Evolutionary conservation across 306 rosid species (phyloP), one percentile per base, ranked within the genome.

Genomic region (Corylus americana): DNA sequence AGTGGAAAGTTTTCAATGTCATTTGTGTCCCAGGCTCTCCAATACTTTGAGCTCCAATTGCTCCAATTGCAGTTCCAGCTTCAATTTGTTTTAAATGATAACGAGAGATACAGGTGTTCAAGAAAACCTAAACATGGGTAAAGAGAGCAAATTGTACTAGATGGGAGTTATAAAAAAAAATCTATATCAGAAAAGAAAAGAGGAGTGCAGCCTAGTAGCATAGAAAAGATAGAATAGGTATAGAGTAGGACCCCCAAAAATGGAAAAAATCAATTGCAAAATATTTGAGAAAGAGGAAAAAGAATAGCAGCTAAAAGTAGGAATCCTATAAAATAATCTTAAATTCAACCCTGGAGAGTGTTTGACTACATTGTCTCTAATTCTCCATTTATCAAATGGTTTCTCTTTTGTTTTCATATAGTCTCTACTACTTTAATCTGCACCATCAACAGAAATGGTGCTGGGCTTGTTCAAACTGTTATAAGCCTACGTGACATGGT

Each of bases 11-110:
- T 89, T 92, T 94, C 77, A 94, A 79, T 55, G 97, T 92, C 98
- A 94, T 92, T 80, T 94, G 98, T 39, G 98, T 92, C 88, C 98
- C 98, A 72, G 98, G 98, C 63, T 94, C 98, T 75, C 98, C 98
- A 83, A 94, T 94, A 89, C 98, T 94, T 83, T 92, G 97, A 80
- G 97, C 98, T 81, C 98, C 98, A 83, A 93, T 92, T 66, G 93
- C 97, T 77, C 98, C 97, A 74, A 92, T 88, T 22, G 97, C 97
- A 78, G 97, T 90, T 84, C 98, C 98, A 77, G 92, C 91, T 87
- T 94, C 98, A 22, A 92, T 84, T 79, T 79, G 87, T 84, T 92
- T 92, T 25, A 84, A 82, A 80, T 63, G 87, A 73, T 94, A 94
- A 78, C 98, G 97, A 55, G 92, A 86, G 76, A 94, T 87, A 86